Percentiles rank a stretch among this genome's conserved stretches.
Conservation (phyloP, 345 rosid species). For the Citrus cavaleriei region DNA sequence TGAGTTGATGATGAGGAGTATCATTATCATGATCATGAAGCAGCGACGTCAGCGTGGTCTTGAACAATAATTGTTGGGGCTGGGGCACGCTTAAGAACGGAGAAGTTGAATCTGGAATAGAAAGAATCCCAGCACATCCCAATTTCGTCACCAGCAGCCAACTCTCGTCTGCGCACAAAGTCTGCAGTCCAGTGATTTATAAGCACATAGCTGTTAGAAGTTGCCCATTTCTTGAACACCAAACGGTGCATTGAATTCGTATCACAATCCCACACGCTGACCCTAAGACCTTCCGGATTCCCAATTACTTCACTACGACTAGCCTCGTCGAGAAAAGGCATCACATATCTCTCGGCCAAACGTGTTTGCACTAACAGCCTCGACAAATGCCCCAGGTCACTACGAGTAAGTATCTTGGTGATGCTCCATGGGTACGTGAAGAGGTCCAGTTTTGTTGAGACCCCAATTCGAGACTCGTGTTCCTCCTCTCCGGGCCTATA, state of each 20-base stretch:
- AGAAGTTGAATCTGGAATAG: background rate
- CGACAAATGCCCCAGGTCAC: background rate
- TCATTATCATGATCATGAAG: too few species aligned
- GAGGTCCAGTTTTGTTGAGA: background rate
- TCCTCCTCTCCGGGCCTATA: background rate
- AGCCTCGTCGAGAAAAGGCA: background rate
- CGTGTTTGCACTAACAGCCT: background rate
- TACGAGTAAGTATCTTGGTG: background rate
- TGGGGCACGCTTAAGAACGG: too few species aligned
- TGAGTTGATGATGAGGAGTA: too few species aligned
- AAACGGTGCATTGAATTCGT: background rate
- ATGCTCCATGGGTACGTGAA: background rate
- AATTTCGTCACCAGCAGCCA: background rate
- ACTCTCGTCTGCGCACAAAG: conserved; percentile 5
- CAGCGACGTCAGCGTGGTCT: too few species aligned
- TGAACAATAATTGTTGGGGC: too few species aligned
- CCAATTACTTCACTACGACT: background rate
- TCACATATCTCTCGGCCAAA: background rate
- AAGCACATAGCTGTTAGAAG: background rate
- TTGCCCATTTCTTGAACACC: background rate
- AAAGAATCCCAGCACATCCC: conserved; percentile 8
- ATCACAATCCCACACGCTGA: conserved; percentile 1
- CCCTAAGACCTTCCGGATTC: background rate
- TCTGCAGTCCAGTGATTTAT: background rate
- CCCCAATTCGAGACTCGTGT: background rate